Base-by-base conservation (phyloP, 345 rosid species). In the Capsella bursapastoris region DNA sequence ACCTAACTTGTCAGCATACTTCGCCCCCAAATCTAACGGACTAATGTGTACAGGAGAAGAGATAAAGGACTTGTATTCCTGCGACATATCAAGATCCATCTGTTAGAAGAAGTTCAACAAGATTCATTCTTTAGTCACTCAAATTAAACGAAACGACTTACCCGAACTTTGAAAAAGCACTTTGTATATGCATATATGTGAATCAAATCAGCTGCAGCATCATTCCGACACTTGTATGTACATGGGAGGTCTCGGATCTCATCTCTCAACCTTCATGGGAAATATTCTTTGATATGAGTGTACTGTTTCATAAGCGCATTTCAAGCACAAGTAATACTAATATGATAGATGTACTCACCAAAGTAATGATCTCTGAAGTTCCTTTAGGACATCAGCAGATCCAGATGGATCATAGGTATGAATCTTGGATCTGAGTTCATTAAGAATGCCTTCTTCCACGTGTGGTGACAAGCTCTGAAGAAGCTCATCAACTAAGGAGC, bases 201-300 rank as follows among this genome's bases (percentile, higher is more conserved):
- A 78, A 96, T 84, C 82, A 96, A 85, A 85, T 96, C 99, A 73
- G 99, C 99, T 48, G 99, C 98, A 64, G 99, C 99, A 77, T 96
- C 99, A 64, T 96, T 87, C 75, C 98, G 90, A 72, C 97, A 92
- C 82, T 87, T 92, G 80, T 89, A 88, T 61, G 94, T 86, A 82
- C 98, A 96, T 10, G 92, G 92, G 66, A 96, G 95, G 77, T 82
- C 83, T 49, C 96, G 86, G 38, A 92, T 75, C 83, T 92, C 99
- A 57, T 96, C 98, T 78, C 99, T 87, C 91, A 96, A 85, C 98
- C 99, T 96, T 81, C 51, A 77, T 48, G 31, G 66, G 41, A 69
- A 64, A 51, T 40, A 68, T 48, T 48, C 9, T 38, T 68, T 4
- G 44, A 47, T 14, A 65, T 68, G 65, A 57, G 64, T 38, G 18